Evolutionary conservation across 495 filamentous ascomycete species (phyloP).

Genomic region (Penicillium flavigenum): DNA sequence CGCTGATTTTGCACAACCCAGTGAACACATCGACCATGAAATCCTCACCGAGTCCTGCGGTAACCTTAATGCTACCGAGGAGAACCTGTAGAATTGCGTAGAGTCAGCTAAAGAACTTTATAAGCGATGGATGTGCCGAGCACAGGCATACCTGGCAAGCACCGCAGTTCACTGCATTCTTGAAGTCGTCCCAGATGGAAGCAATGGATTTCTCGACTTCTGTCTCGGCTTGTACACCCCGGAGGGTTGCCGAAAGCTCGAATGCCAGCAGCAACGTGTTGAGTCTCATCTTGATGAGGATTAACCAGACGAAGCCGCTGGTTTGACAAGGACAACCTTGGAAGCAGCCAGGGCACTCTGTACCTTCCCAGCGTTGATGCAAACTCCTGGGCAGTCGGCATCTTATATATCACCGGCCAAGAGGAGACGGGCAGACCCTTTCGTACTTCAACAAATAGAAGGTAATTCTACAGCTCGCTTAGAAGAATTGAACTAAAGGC

Average conservation of each 20-base stretch:
- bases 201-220: constrained; percentile 12
- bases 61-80: constrained; percentile 45
- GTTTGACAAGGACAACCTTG: too few species aligned
- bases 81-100: constrained; percentile 31
- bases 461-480: constrained; percentile 15
- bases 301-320: background rate
- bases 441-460: background rate
- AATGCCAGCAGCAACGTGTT: constrained; percentile 8
- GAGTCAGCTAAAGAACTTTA: background rate
- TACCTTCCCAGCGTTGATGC: background rate
- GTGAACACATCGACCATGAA: constrained; percentile 43
- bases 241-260: constrained; percentile 7
- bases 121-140: too few species aligned
- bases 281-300: constrained; percentile 11
- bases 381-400: background rate
- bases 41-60: constrained; percentile 43
- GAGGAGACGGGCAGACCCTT: background rate
- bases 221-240: constrained; percentile 8
- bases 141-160: constrained; percentile 21
- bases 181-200: constrained; percentile 27
- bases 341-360: background rate
- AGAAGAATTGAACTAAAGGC: background rate
- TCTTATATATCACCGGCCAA: constrained; percentile 9
- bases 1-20: constrained; percentile 45
- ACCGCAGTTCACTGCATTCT: constrained; percentile 24